Conservation (phyloP, 495 filamentous ascomycete genomes). For the Aspergillus taichungensis region DNA sequence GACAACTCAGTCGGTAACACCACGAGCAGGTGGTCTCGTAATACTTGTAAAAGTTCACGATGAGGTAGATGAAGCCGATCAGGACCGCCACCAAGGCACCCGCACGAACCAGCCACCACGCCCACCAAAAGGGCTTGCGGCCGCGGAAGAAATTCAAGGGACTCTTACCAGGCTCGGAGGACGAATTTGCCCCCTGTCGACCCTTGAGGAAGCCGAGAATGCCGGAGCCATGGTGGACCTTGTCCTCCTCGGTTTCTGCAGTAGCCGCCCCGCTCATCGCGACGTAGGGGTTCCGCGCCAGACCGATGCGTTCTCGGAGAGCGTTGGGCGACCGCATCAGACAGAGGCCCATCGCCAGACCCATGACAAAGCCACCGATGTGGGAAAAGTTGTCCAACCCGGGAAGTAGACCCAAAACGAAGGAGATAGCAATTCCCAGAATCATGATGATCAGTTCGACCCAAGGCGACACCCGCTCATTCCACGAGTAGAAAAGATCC, state of each 20-base stretch:
- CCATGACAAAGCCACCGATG: conserved; percentile 93
- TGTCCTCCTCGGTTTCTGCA: conserved; percentile 11
- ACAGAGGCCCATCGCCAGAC: conserved; percentile 75
- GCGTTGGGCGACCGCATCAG: conserved; percentile 78
- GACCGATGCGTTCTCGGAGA: conserved; percentile 65
- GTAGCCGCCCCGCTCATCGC: conserved; percentile 43
- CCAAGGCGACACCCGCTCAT: conserved; percentile 59
- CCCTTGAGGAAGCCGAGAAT: conserved; percentile 34
- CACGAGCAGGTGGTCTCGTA: conserved; percentile 63
- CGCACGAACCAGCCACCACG: conserved; percentile 85
- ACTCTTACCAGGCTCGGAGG: conserved; percentile 40
- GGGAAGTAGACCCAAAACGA: conserved; percentile 84
- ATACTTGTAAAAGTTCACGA: conserved; percentile 84
- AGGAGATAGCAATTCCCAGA: conserved; percentile 77
- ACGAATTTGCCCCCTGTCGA: conserved; percentile 15
- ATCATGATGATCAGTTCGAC: conserved; percentile 78
- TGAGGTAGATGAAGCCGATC: conserved; percentile 72
- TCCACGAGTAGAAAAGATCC: conserved; percentile 89
- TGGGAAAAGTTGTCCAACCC: conserved; percentile 96
- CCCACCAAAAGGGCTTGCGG: conserved; percentile 91
- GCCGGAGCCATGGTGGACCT: conserved; percentile 13
- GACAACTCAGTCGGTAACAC: conserved; percentile 90
- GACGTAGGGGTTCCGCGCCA: conserved; percentile 55
- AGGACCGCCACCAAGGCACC: conserved; percentile 70
- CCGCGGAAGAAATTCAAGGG: conserved; percentile 84